Evolutionary conservation across 2,329 filamentous ascomycete genomes (phyloP).

Genomic region (Colletotrichum sp.): DNA sequence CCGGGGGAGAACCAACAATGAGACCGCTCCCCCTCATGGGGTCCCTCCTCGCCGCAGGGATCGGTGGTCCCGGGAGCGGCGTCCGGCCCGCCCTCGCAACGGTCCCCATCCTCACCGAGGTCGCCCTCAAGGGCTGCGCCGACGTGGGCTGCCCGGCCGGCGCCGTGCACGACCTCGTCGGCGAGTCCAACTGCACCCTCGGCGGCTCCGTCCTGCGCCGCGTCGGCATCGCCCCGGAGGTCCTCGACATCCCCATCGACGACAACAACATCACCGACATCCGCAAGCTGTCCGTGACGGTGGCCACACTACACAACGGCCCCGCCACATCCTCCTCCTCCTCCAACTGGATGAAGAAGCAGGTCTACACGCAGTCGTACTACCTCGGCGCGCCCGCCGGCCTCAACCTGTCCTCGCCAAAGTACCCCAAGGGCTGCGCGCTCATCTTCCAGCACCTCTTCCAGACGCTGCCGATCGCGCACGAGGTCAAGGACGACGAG

Average conservation of each 20-base stretch:
- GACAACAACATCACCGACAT: slow-evolving; percentile 15
- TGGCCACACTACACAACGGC: background rate
- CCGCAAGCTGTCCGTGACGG: slow-evolving; percentile 16
- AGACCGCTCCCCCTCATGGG: slow-evolving; percentile 15
- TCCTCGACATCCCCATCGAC: slow-evolving; percentile 19
- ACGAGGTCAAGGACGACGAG: slow-evolving; percentile 12
- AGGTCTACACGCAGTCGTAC: slow-evolving; percentile 19
- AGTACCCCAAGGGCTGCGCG: slow-evolving; percentile 17
- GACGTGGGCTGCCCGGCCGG: slow-evolving; percentile 14
- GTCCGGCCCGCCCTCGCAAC: slow-evolving; percentile 12
- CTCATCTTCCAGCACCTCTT: slow-evolving; percentile 21
- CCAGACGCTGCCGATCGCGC: slow-evolving; percentile 15
- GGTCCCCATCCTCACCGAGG: slow-evolving; percentile 20
- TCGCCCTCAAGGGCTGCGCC: slow-evolving; percentile 11
- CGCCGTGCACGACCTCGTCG: slow-evolving; percentile 7
- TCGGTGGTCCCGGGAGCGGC: background rate
- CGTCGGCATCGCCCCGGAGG: slow-evolving; percentile 18
- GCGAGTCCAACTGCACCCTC: slow-evolving; percentile 21
- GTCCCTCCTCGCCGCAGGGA: slow-evolving; percentile 9
- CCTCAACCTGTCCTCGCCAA: background rate
- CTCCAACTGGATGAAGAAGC: slow-evolving; percentile 15
- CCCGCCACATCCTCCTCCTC: background rate
- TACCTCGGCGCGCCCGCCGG: slow-evolving; percentile 17
- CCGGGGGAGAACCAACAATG: background rate
- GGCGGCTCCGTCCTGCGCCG: slow-evolving; percentile 19